Evolutionary conservation across 148 eudicot genomes (phyloP).

Genomic region (Rhododendron griersonianum): DNA sequence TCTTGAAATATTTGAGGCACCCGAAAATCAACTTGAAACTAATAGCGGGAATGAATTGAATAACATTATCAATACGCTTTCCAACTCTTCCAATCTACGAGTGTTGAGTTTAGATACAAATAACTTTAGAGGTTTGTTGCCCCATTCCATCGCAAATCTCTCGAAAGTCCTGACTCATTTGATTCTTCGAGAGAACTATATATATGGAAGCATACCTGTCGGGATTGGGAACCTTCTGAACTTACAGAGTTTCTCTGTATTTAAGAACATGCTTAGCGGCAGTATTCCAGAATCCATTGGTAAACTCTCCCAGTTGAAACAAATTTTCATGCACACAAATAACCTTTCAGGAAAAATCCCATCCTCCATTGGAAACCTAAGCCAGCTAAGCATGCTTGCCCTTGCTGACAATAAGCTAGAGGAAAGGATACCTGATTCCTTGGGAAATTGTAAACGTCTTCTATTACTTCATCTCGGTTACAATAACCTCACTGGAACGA

Average conservation of each 20-base stretch:
- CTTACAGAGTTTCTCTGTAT: too few species aligned
- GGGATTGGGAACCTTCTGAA: background rate
- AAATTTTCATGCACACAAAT: too few species aligned
- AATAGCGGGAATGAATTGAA: too few species aligned
- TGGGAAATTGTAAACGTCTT: background rate
- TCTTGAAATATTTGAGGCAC: too few species aligned
- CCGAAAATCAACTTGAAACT: too few species aligned
- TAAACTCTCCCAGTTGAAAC: background rate
- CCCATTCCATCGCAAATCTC: conserved; percentile 2
- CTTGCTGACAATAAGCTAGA: background rate
- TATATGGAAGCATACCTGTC: conserved; percentile 11
- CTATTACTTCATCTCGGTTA: background rate
- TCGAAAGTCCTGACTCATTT: background rate
- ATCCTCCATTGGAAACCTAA: too few species aligned
- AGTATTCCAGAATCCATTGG: background rate
- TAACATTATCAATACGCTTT: too few species aligned
- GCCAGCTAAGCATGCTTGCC: background rate
- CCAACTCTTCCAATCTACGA: conserved; percentile 10
- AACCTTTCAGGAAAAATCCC: too few species aligned
- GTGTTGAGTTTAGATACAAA: background rate
- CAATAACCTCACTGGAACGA: background rate
- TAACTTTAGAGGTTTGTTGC: background rate
- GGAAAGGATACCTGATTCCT: background rate
- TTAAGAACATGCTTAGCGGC: background rate
- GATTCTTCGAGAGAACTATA: background rate